Evolutionary conservation across 352 stramenopile species (phyloP).

Genomic region (Globisporangium camurandrum): DNA sequence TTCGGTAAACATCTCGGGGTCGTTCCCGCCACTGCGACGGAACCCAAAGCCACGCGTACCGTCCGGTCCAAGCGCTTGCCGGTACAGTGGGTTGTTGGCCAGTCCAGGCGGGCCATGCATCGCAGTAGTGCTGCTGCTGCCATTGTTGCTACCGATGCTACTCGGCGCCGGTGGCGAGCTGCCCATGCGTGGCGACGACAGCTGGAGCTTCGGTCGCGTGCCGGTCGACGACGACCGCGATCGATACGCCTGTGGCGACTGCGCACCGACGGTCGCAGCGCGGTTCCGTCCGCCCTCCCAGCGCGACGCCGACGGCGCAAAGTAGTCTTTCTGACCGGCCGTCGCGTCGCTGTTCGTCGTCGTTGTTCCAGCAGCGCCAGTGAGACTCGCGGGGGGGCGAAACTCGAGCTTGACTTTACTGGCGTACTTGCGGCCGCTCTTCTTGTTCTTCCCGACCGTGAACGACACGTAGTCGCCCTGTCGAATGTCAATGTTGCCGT

Average conservation of each 20-base stretch:
- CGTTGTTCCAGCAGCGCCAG: slow-evolving; percentile 15
- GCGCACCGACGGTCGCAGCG: slow-evolving; percentile 34
- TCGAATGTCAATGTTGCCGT: slow-evolving; percentile 78
- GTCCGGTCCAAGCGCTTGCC: slow-evolving; percentile 69
- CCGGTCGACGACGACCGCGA: slow-evolving; percentile 49
- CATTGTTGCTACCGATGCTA: slow-evolving; percentile 23
- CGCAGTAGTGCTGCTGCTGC: too few relatives aligned
- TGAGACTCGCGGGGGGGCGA: slow-evolving; percentile 57
- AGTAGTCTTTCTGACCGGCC: slow-evolving; percentile 53
- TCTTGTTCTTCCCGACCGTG: slow-evolving; percentile 88
- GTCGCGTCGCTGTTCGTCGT: slow-evolving; percentile 8
- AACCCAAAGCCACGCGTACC: slow-evolving; percentile 76
- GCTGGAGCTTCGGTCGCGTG: slow-evolving; percentile 47
- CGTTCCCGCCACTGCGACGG: slow-evolving; percentile 42
- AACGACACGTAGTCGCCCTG: slow-evolving; percentile 86
- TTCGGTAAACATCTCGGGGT: slow-evolving; percentile 49
- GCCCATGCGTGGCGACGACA: slow-evolving; percentile 52
- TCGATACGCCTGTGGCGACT: slow-evolving; percentile 37
- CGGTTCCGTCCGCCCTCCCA: slow-evolving; percentile 50
- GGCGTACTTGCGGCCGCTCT: slow-evolving; percentile 83
- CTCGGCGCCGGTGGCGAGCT: slow-evolving; percentile 32
- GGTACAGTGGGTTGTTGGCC: slow-evolving; percentile 67
- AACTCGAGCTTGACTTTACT: slow-evolving; percentile 88
- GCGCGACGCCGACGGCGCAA: slow-evolving; percentile 37
- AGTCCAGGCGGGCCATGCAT: too few relatives aligned